Base-by-base conservation (phyloP, 108 stramenopile genomes). In the Fragilaria crotonensis region DNA sequence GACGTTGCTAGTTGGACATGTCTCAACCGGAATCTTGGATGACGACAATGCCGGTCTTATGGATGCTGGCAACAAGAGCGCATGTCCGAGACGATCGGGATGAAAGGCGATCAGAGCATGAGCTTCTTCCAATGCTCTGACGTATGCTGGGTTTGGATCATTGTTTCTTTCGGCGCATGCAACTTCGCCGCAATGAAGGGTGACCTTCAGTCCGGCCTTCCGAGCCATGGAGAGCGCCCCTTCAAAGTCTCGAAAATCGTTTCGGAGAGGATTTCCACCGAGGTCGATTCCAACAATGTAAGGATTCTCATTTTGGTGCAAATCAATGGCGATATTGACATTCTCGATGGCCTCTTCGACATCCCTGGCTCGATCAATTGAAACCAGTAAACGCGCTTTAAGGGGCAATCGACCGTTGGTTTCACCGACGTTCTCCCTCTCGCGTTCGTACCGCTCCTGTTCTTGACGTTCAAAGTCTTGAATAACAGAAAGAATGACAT, bases 281-380 rank as follows among this genome's bases (percentile, higher is more conserved):
- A 96, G 67, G 59, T 96, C 95, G 2, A 96, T 71, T 31, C 93
- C 95, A 9, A 94, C 87, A 17, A 96, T 64, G 25, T 63, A 54
- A 11, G 48, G 17, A 17, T 51, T 41, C 36, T 73, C 32, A 25
- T 61, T 60, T 22, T 63, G 33, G 19, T 27, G 26, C 36, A 41
- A 11, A 48, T 80, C 70, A 17, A 80, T 33, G 45, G 73, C 70
- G 11, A 80, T 30, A 17, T 78, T 56, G 3, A 83, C 41, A 28
- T 60, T 33, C 11, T 71, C 45, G 30, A 44, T 14, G 36, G 68
- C 83, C 25, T 75, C 67, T 5, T 57, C 45, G 3, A 67, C 52
- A 20, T 70, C 54, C 30, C 57, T 23, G 14, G 78, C 68, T 62
- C 94, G 83, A 59, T 93, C 85, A 5, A 93, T 57, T 29, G 84